phyloP scores from a whole-genome alignment of 306 rosid species.

The Cicer yamashitae region DNA sequence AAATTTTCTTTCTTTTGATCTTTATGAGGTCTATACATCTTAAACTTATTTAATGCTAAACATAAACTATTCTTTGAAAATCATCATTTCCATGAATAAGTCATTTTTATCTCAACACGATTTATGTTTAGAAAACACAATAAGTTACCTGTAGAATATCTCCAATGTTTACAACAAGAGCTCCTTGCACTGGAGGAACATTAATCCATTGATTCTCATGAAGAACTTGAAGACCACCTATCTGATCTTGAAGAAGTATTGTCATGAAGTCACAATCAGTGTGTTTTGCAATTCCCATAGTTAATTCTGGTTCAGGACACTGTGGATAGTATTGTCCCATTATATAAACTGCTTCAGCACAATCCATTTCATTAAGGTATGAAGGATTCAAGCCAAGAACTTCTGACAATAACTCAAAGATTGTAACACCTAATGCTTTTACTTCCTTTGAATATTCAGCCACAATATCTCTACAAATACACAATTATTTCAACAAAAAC shows the following conservation, averaged over 20 bases:
- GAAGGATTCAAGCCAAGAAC: conserved; percentile 45
- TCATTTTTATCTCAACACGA: not conserved
- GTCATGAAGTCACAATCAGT: conserved; percentile 48
- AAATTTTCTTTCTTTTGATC: too few relatives aligned
- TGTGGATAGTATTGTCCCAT: conserved; percentile 44
- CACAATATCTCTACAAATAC: conserved; percentile 42
- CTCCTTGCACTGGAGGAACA: conserved; percentile 40
- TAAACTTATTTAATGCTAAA: not conserved
- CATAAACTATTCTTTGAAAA: not conserved
- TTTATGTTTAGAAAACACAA: not conserved
- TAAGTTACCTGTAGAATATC: too few relatives aligned
- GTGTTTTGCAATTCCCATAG: conserved; percentile 42
- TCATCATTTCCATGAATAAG: not conserved
- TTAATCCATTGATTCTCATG: conserved; percentile 42
- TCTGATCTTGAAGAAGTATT: conserved; percentile 56
- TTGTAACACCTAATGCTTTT: conserved; percentile 23
- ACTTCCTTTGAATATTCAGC: conserved; percentile 47
- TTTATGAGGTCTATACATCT: not conserved
- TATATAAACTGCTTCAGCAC: conserved; percentile 8
- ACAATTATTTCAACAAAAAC: not conserved
- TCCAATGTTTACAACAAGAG: conserved; percentile 42
- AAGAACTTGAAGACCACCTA: conserved; percentile 51
- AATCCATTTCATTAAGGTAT: conserved; percentile 37
- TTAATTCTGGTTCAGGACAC: conserved; percentile 54
- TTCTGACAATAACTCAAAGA: conserved; percentile 49